Evolutionary conservation across 2,329 filamentous ascomycete genomes (phyloP).

Genomic region (Ustulina deusta): DNA sequence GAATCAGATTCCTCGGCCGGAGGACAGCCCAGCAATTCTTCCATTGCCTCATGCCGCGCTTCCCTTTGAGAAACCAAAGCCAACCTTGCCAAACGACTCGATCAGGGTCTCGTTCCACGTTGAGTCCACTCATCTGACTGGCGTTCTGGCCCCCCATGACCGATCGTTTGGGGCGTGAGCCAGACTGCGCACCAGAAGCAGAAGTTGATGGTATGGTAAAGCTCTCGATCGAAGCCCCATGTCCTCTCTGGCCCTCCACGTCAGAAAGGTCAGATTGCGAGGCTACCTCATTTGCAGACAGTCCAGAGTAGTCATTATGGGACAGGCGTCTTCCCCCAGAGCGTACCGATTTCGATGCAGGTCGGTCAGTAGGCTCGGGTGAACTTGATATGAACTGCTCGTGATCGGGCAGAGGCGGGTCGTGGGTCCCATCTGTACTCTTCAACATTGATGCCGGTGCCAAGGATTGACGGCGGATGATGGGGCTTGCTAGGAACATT

Average conservation of each 20-base stretch:
- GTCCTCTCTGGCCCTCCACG: conserved; percentile 63
- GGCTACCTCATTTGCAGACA: conserved; percentile 74
- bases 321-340: conserved; percentile 64
- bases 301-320: conserved; percentile 73
- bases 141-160: conserved; percentile 63
- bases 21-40: conserved; percentile 95
- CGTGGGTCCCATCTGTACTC: conserved; percentile 42
- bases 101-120: conserved; percentile 76
- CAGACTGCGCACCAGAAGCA: conserved; percentile 48
- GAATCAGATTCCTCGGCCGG: conserved; percentile 82
- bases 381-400: conserved; percentile 68
- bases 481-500: conserved; percentile 77
- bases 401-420: conserved; percentile 47
- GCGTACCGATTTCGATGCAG: conserved; percentile 51
- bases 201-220: conserved; percentile 57
- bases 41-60: conserved; percentile 88
- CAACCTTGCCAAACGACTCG: conserved; percentile 95
- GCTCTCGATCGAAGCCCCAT: conserved; percentile 66
- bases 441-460: conserved; percentile 47
- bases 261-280: conserved; percentile 93
- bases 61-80: conserved; percentile 85
- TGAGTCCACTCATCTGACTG: conserved; percentile 72
- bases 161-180: conserved; percentile 49
- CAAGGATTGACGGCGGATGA: conserved; percentile 62
- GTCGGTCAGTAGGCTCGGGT: conserved; percentile 66